Evolutionary conservation across 805 yeast species (phyloP).

Genomic region (Barnettozyma pratensis): DNA sequence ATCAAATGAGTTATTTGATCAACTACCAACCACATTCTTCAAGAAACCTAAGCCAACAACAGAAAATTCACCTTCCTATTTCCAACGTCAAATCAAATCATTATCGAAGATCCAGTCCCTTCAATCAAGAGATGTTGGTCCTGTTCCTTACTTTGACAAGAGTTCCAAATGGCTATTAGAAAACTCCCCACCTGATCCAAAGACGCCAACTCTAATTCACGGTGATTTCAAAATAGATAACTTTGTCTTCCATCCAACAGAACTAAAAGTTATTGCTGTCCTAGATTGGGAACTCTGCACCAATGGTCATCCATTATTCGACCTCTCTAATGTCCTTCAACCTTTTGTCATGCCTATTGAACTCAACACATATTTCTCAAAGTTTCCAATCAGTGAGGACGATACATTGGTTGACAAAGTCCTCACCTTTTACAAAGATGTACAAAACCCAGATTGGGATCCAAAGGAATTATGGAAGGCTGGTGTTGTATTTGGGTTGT

Average conservation of each 20-base stretch:
- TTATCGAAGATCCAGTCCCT: constrained; percentile 37
- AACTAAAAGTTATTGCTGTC: constrained; percentile 46
- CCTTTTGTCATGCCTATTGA: constrained; percentile 43
- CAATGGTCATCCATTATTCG: constrained; percentile 60
- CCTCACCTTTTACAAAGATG: constrained; percentile 14
- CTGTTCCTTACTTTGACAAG: constrained; percentile 42
- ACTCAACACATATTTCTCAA: constrained; percentile 29
- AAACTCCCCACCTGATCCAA: constrained; percentile 44
- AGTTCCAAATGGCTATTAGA: constrained; percentile 37
- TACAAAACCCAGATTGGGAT: constrained; percentile 18
- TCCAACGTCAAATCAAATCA: constrained; percentile 49
- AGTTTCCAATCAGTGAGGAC: constrained; percentile 16
- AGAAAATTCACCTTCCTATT: constrained; percentile 33
- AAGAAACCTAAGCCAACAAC: constrained; percentile 17
- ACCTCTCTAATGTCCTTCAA: constrained; percentile 52
- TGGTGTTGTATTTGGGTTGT: constrained; percentile 51
- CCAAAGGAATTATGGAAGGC: constrained; percentile 38
- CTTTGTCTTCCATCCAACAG: constrained; percentile 52
- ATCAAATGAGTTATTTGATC: constrained; percentile 33
- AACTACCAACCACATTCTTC: constrained; percentile 42
- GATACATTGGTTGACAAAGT: constrained; percentile 12
- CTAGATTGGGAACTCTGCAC: constrained; percentile 67
- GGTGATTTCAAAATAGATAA: constrained; percentile 66
- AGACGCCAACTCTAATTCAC: constrained; percentile 43
- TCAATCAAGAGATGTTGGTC: constrained; percentile 35